A percentile compares a stretch with the other conserved stretches of the same genome.
Conservation (phyloP, 352 stramenopile genomes). For the Phytophthora boehmeriae region DNA sequence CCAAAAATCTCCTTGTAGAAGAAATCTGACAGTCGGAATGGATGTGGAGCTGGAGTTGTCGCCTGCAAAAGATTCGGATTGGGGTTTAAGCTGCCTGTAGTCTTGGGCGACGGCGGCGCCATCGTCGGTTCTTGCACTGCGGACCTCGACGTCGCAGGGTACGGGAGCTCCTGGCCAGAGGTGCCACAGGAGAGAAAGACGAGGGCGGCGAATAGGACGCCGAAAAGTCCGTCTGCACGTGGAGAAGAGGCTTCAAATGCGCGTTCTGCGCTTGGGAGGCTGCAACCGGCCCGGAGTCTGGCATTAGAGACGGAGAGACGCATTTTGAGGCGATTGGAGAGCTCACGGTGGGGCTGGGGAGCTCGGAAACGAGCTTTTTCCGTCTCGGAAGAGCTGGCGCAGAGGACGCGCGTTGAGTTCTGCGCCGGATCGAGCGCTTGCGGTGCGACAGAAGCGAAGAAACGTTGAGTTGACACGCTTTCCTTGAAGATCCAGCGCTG, state of each 20-base stretch:
- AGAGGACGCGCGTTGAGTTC: constrained; percentile 14
- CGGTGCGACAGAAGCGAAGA: constrained; percentile 31
- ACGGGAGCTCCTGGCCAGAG: constrained; percentile 33
- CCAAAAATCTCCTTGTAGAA: constrained; percentile 89
- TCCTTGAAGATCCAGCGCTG: constrained; percentile 1
- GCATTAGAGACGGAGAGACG: neutral
- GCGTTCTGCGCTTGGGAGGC: constrained; percentile 7
- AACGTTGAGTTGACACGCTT: constrained; percentile 16
- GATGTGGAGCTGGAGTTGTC: constrained; percentile 38
- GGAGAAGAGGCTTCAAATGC: constrained; percentile 27
- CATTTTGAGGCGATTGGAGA: neutral
- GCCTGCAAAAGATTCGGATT: neutral
- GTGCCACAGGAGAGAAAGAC: constrained; percentile 30
- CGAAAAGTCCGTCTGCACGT: constrained; percentile 43
- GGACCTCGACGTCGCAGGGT: constrained; percentile 19
- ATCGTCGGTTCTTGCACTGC: constrained; percentile 15
- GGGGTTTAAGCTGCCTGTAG: neutral
- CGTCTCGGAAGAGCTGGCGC: constrained; percentile 19
- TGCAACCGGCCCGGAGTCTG: constrained; percentile 5
- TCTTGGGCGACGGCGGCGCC: constrained; percentile 6
- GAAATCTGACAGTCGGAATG: constrained; percentile 76
- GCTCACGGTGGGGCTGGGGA: neutral
- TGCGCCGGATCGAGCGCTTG: constrained; percentile 28
- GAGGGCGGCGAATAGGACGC: constrained; percentile 16
- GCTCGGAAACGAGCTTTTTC: constrained; percentile 20